Evolutionary conservation across 2,329 filamentous ascomycete species (phyloP), one percentile per base, ranked within the genome.

Genomic region (Microdochium nivale): DNA sequence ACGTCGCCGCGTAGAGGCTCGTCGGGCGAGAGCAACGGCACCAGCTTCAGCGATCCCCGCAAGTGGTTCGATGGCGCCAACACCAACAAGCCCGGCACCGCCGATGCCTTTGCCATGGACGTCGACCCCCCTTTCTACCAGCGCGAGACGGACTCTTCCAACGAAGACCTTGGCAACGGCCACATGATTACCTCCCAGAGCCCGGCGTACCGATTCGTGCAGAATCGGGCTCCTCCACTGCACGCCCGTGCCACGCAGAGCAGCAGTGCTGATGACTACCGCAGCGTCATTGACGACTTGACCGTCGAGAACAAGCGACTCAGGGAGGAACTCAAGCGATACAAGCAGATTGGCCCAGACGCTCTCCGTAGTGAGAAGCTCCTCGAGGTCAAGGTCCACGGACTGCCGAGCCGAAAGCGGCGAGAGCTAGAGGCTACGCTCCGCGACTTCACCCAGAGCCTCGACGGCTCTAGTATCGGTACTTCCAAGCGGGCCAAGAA

Each of bases 201-300:
- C 27, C 58, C 63, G 1, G 57, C 55, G 1, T 67, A 63, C 46
- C 54, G 53, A 3, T 64, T 58, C 25, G 53, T 57, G 0, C 58
- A 60, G 8, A 53, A 47, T 53, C 48, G 59, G 54, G 2, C 64
- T 9, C 51, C 53, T 23, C 40, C 59, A 0, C 57, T 68, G 0
- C 66, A 65, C 8, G 66, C 67, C 3, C 60, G 62, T 0, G 53
- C 63, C 35, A 69, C 70, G 2, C 79, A 67, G 21, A 80, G 69
- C 61, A 88, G 81, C 62, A 85, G 83, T 49, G 82, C 80, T 25
- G 87, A 88, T 52, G 88, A 91, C 52, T 91, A 83, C 54, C 78
- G 89, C 47, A 86, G 86, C 57, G 88, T 95, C 16, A 95, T 95
- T 48, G 89, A 95, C 60, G 90, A 95, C 63, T 68, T 95, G 53